Conservation (phyloP, 2,329 filamentous ascomycete genomes). For the Pseudovirgaria hyperparasitica region DNA sequence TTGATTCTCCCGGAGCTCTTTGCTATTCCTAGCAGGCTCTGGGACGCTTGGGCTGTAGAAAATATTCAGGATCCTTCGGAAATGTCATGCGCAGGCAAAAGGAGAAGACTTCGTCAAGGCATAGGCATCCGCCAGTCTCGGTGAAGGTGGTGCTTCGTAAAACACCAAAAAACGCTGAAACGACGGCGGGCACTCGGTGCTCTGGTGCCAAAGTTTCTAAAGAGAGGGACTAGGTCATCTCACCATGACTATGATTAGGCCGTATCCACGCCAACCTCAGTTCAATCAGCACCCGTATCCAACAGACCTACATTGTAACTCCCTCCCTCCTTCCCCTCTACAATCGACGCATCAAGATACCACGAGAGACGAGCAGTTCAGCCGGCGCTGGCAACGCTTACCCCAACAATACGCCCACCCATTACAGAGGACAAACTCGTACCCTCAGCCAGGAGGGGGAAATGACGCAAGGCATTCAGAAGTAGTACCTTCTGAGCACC, state of each 20-base stretch:
- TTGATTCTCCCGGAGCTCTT: no score
- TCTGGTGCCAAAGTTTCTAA: slow-evolving; percentile 2
- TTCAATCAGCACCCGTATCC: slow-evolving; percentile 12
- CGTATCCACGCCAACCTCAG: slow-evolving; percentile 21
- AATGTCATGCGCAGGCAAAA: slow-evolving; percentile 25
- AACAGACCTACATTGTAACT: slow-evolving; percentile 12
- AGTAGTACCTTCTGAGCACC: slow-evolving; percentile 49
- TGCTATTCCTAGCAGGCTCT: no score
- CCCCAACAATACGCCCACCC: slow-evolving; percentile 27
- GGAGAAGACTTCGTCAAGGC: slow-evolving; percentile 28
- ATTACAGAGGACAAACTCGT: slow-evolving; percentile 24
- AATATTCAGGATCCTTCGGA: slow-evolving; percentile 13
- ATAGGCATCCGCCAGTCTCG: slow-evolving; percentile 28
- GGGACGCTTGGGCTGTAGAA: no score
- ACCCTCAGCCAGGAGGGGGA: slow-evolving; percentile 14
- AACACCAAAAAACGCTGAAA: background rate
- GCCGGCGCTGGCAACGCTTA: slow-evolving; percentile 11
- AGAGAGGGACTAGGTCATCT: slow-evolving; percentile 4
- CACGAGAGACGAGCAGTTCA: slow-evolving; percentile 12
- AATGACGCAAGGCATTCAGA: slow-evolving; percentile 11
- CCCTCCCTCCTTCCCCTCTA: slow-evolving; percentile 13
- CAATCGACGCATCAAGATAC: slow-evolving; percentile 16
- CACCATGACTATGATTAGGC: slow-evolving; percentile 27
- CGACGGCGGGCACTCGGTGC: background rate
- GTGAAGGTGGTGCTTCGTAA: slow-evolving; percentile 15